Base-by-base conservation (phyloP, 805 yeast genomes). In the Candida peoriensis region DNA sequence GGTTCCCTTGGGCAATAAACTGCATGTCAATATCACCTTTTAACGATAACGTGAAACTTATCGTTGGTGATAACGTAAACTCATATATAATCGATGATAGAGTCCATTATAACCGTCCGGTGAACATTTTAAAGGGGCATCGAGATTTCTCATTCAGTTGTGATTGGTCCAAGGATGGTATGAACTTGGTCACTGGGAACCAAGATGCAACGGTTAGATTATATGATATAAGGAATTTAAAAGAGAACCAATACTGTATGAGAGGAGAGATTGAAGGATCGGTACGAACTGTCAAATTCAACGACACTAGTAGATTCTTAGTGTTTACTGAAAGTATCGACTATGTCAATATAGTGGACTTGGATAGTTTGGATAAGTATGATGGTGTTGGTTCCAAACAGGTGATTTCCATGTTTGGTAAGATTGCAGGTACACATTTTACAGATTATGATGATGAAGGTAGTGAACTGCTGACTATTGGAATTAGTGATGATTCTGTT, bases 271-370 rank as follows among this genome's bases (percentile, higher is more conserved):
- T 51, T n/a, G 58, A 64, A 4, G 77, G 75, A 0, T 76, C 81
- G 1, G 67, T 76, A 9, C 51, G 82, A 26, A 72, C 74, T 42
- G 63, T 77, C 39, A 63, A 63, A 41, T 76, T 75, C 47, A 70
- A 73, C 47, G 46, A 55, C 9, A 49, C 52, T 11, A 75, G 80
- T 3, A 60, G 63, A 8, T 64, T 56, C 39, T 44, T 78, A 8
- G 63, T 70, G 10, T 72, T 77, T 67, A 78, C 78, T 4, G 83
- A 78, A 44, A 67, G 76, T 23, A 61, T 75, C 34, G 84, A 78
- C 47, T 74, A 72, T 44, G 72, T 72, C 6, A 78, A 78, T 10
- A 44, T 77, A 3, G 46, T 76, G 9, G 66, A 66, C 37, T 44
- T 70, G 36, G 41, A 51, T 18, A 63, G 59, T 28, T 7, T 30